phyloP scores from a whole-genome alignment of 2,329 filamentous ascomycete species.

The Phialocephala subalpina region DNA sequence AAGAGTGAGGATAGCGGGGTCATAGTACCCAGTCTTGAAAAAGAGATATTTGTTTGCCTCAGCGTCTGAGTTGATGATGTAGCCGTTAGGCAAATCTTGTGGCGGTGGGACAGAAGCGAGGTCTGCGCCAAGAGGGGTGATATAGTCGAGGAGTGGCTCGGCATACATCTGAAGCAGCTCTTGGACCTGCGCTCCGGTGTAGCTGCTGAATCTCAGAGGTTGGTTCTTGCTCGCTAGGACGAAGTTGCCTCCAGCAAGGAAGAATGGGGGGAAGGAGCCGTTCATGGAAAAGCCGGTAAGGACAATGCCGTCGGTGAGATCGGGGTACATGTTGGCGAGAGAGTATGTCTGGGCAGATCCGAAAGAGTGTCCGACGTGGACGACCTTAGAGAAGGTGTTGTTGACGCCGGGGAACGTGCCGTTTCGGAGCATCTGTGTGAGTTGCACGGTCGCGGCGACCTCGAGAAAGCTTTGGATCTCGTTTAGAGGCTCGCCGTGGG shows the following conservation, averaged over 20 bases:
- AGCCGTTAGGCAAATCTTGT: constrained; percentile 55
- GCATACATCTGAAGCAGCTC: constrained; percentile 30
- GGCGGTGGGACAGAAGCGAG: constrained; percentile 39
- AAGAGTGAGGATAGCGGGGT: constrained; percentile 57
- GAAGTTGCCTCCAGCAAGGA: constrained; percentile 56
- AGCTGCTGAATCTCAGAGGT: constrained; percentile 47
- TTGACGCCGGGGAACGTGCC: constrained; percentile 54
- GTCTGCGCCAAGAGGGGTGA: constrained; percentile 21
- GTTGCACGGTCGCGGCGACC: constrained; percentile 61
- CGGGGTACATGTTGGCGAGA: constrained; percentile 59
- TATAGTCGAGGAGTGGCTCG: constrained; percentile 22
- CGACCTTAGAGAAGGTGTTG: constrained; percentile 50
- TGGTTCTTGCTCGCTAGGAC: constrained; percentile 49
- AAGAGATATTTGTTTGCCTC: constrained; percentile 61
- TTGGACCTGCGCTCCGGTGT: constrained; percentile 32
- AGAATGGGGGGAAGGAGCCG: constrained; percentile 51
- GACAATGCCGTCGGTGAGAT: constrained; percentile 63
- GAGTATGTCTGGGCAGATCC: constrained; percentile 66
- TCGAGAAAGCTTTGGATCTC: constrained; percentile 67
- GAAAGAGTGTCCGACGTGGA: constrained; percentile 71
- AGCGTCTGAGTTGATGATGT: constrained; percentile 56
- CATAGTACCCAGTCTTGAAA: constrained; percentile 61
- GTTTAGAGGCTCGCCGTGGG: constrained; percentile 64
- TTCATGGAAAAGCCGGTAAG: constrained; percentile 67
- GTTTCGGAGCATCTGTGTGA: constrained; percentile 59